Base-by-base conservation (phyloP, 805 yeast genomes). In the Cyberlindnera mississippiensis region DNA sequence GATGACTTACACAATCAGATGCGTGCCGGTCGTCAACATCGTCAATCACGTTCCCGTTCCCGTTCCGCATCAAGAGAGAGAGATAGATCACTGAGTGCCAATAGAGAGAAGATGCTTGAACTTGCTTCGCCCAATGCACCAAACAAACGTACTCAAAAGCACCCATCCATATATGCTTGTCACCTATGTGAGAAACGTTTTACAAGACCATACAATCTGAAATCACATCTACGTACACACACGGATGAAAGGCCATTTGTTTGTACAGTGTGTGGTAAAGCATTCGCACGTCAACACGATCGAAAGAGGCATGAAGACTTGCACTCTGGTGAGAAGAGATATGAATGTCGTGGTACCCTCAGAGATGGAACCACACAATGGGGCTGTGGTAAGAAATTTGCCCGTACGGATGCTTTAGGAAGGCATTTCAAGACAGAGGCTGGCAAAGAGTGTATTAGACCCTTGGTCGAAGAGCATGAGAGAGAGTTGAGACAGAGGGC, bases 201-300 rank as follows among this genome's bases (percentile, higher is more conserved):
- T 60, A 91, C 98, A 2, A 68, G 98, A 41, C 96, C 96, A 0
- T 93, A 93, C 62, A 93, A 93, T 59, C 69, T 91, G 51, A 87
- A 91, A 52, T 86, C 96, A 0, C 99, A 91, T 64, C 67, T 85
- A 57, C 70, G 96, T 44, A 91, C 98, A 0, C 99, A 86, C 60
- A 85, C 95, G 1, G 84, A 84, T 57, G 95, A 85, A 56, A 66
- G 89, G 40, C 95, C 93, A 6, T 85, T 77, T 55, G 69, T 77
- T 7, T 85, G 95, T 62, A 67, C 73, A 12, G 71, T 76, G 4
- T 85, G 95, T 64, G 88, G 87, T 4, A 85, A 85, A 59, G 85
- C 90, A 1, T 85, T 85, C 68, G 90, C 90, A 6, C 64, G 93
- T 45, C 82, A 80, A 42, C 93, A 85, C 55, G 93, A 85, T 59